phyloP scores from a whole-genome alignment of 208 protist species.

The Acanthamoeba triangularis region DNA sequence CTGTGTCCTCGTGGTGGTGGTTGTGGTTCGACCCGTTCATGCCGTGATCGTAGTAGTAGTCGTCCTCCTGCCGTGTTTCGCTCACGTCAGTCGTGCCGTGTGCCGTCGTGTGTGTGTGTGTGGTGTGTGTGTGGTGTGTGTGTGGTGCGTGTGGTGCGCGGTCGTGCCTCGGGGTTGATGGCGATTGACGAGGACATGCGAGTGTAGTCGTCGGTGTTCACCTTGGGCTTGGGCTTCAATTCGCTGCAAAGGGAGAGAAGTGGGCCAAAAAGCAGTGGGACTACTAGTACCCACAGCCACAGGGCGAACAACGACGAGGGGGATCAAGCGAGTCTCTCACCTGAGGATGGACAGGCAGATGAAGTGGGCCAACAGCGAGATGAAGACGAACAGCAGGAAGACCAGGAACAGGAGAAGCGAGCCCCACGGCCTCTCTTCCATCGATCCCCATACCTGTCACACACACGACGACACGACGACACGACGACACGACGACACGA shows the following conservation, averaged over 20 bases:
- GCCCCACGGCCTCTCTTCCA: constrained; percentile 27
- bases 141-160: no score
- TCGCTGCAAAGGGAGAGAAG: not conserved
- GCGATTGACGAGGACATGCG: not conserved
- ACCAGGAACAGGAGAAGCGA: not conserved
- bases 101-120: not conserved
- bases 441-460: constrained; percentile 39
- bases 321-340: not conserved
- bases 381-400: constrained; percentile 28
- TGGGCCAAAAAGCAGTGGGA: not conserved
- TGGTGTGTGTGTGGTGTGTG: no score
- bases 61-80: not conserved
- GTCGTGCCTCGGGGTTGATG: not conserved
- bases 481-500: no score
- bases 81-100: no score
- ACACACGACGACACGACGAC: no score
- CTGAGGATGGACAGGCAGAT: constrained; percentile 42
- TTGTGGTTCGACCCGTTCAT: not conserved
- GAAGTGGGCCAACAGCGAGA: constrained; percentile 10
- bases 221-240: not conserved
- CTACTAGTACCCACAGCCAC: not conserved
- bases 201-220: not conserved
- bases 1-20: not conserved
- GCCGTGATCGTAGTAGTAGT: not conserved
- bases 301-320: not conserved